Base-by-base conservation (phyloP, 106 monocot species). In the Narthecium ossifragum region DNA sequence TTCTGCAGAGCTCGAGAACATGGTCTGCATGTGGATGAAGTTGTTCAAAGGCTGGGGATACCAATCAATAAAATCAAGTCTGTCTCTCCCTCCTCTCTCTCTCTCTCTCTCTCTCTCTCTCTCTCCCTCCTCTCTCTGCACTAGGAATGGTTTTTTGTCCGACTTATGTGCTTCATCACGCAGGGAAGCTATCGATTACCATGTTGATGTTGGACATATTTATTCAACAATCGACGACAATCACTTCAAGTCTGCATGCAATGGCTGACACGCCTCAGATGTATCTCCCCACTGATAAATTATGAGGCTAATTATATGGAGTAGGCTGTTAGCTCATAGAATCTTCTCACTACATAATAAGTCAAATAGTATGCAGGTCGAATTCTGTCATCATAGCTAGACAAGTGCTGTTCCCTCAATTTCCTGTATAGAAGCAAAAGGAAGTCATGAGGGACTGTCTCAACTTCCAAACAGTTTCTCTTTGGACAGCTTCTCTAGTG, bases 221-320 rank as follows among this genome's bases (percentile, higher is more conserved):
- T 91, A 91, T 54, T 85, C 90, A 32, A 91, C 90, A 65, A 90
- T 85, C 31, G 90, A 91, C 38, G 90, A 91, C 12, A 34, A 71
- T 46, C 90, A 91, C 73, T 85, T 66, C 70, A 88, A 76, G 55
- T 88, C 87, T 46, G 70, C 82, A 40, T 55, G 38, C 47, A 79
- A 84, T 57, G 84, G 84, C 33, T 84, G 68, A 79, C 56, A 9
- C 21, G 4, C 6, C 14, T 43, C 18, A 17, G 12, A 13, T 43
- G 4, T 18, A 6, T 43, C 43, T 41, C 41, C 7, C 18, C 43
- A 43, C 18, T 43, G n/a, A n/a, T n/a, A n/a, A n/a, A n/a, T n/a
- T n/a, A n/a, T n/a, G n/a, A n/a, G n/a, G n/a, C n/a, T n/a, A n/a
- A n/a, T n/a, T n/a, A n/a, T n/a, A n/a, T n/a, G n/a, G n/a, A n/a